Evolutionary conservation across 2,329 filamentous ascomycete genomes (phyloP), one percentile per base, ranked within the genome.

Genomic region (Talaromyces sp.): DNA sequence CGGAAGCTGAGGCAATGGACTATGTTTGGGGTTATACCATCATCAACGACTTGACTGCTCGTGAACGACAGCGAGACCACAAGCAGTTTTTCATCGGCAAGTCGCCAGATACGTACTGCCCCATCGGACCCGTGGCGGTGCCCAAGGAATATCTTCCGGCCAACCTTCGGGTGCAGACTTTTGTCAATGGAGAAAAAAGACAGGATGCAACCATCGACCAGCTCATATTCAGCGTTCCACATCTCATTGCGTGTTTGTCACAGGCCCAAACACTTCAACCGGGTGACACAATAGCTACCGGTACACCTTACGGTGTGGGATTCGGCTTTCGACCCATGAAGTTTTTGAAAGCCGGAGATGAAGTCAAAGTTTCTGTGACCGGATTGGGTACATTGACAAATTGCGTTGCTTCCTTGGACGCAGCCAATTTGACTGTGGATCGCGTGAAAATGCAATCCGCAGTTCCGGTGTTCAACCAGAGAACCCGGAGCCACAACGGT

Each of bases 11-110:
- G 65, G 85, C 84, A 0, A 76, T 80, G 77, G 74, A 81, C 13
- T 71, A 86, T 69, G 82, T 86, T 1, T 86, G 83, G 83, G 85
- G 85, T 0, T 86, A 82, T 67, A 85, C 83, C 0, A 85, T 85
- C 43, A 78, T 83, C 50, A 87, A 87, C 68, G 85, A 87, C 59
- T 75, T 86, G n/a, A 85, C 84, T 0, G 83, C 84, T 0, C 74
- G 85, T 11, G 82, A 83, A 50, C 78, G 80, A 68, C 85, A 87
- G 70, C 73, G 83, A 31, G 84, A 87, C 58, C 85, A 87, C 65
- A 86, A 87, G 70, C 85, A 87, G 67, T 87, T 86, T 70, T 87
- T 82, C 63, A 81, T 87, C 58, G 85, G 85, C 9, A 87, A 87
- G 70, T 84, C 81, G 0, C 73, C 80, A 0, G 84, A 87, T 70